phyloP scores from a whole-genome alignment of 805 yeast genomes.

The Nakazawaea wyomingensis region DNA sequence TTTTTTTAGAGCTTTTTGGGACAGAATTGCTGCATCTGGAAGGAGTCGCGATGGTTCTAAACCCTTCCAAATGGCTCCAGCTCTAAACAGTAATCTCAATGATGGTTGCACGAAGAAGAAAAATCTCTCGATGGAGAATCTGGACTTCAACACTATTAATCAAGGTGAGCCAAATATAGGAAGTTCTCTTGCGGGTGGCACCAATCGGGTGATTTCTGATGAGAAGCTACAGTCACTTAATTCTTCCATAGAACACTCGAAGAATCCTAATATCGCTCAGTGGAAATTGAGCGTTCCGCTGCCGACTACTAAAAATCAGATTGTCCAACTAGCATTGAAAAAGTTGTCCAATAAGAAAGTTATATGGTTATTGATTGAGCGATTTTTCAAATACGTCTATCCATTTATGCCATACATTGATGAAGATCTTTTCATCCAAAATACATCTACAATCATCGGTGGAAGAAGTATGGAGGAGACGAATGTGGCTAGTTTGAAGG shows the following conservation, averaged over 20 bases:
- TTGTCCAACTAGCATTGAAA: slow-evolving; percentile 1
- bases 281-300: background rate
- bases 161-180: too few relatives aligned
- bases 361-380: slow-evolving; percentile 31
- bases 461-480: slow-evolving; percentile 5
- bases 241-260: background rate
- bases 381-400: slow-evolving; percentile 34
- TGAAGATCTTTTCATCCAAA: slow-evolving; percentile 29
- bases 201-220: too few relatives aligned
- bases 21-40: slow-evolving; percentile 1
- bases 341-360: slow-evolving; percentile 26
- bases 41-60: too few relatives aligned
- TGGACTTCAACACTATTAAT: too few relatives aligned
- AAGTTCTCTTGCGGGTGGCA: too few relatives aligned
- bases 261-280: background rate
- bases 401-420: slow-evolving; percentile 45
- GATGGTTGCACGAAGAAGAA: too few relatives aligned
- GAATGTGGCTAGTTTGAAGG: slow-evolving; percentile 10
- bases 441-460: slow-evolving; percentile 33
- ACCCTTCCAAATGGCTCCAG: too few relatives aligned
- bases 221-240: too few relatives aligned
- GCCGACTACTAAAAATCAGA: slow-evolving; percentile 1
- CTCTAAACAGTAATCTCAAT: too few relatives aligned
- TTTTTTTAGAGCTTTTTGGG: slow-evolving; percentile 36
- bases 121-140: too few relatives aligned